Base-by-base conservation (phyloP, 164 flowering plant genomes). In the Liquidambar formosana region DNA sequence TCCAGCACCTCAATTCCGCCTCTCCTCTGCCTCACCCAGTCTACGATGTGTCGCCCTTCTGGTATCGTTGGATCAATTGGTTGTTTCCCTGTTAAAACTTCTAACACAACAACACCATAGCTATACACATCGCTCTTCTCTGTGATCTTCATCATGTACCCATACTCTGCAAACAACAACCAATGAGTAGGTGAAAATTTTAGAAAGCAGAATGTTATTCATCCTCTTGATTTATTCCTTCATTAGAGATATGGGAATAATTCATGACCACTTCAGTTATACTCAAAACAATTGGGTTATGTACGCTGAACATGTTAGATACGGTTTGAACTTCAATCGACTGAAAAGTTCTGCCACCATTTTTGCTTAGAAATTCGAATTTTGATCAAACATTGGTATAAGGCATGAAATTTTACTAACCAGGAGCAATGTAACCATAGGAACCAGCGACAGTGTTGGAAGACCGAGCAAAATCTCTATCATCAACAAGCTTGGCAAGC, bases 121-220 rank as follows among this genome's bases (percentile, higher is more conserved):
- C 97, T 92, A 66, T 90, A 94, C 10, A 94, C 97, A 41, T 94
- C 98, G 38, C 98, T 94, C 87, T 94, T 91, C 75, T 88, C 94
- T 63, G 97, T 91, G 68, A 91, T 88, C 78, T 88, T 89, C 91
- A 82, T 84, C 86, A 80, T 85, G 83, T 86, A 89, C 5, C 97
- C 97, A 75, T 88, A 90, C 72, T 94, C 98, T 94, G 87, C 71
- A 73, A 63, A n/a, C 8, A 46, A 59, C 21, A 62, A n/a, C 4
- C n/a, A 10, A 27, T 47, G 60, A 16, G 59, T 27, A 71, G 59
- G 6, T 6, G 10, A 19, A 15, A 33, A 52, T 21, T 21, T 51
- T 33, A n/a, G n/a, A n/a, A n/a, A n/a, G n/a, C n/a, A n/a, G n/a
- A n/a, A n/a, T n/a, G 41, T 33, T 33, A 33, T 33, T 33, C 6